Evolutionary conservation across 176 grass and related monocot species (phyloP), one percentile per base, ranked within the genome.

Genomic region (Coix lacrymajobi): DNA sequence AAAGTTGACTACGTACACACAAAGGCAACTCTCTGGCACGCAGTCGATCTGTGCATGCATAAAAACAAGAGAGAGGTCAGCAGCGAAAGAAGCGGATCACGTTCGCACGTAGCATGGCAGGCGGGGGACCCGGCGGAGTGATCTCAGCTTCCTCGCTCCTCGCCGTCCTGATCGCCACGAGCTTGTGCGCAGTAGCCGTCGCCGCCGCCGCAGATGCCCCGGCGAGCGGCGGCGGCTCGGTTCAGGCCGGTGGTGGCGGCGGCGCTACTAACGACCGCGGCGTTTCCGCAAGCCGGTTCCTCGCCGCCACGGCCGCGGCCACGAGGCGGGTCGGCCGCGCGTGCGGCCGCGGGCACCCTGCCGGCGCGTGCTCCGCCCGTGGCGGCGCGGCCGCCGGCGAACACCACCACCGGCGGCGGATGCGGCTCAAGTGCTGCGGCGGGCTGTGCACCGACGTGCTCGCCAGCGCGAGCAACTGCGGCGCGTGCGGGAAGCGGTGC

Each of bases 401-500:
- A 22, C 8, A n/a, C n/a, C n/a, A n/a, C n/a, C n/a, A n/a, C n/a
- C n/a, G n/a, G n/a, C n/a, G 5, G 4, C 65, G 6, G 29, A 65
- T 33, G 40, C 40, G 6, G 7, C 24, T 93, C 22, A 56, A 7
- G 26, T 93, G 88, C 73, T 90, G 85, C 78, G 49, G 49, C 64
- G 46, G 49, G 29, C 29, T 39, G 49, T 93, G 91, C 83, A 79
- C 67, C 15, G 82, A 93, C 70, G 72, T 93, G 78, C 78, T 79
- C 15, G 14, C 66, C 52, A 84, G 80, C 81, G 69, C 60, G 73
- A 64, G 40, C 82, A 85, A 85, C 85, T 93, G 91, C 79, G 88
- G 91, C 62, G 69, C 85, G 29, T 93, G 91, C 79, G 85, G 88
- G 20, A 29, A 8, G 30, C 81, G 73, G 63, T 93, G 91, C 78